Evolutionary conservation across 2,329 filamentous ascomycete species (phyloP).

Genomic region (Truncatella angustata): DNA sequence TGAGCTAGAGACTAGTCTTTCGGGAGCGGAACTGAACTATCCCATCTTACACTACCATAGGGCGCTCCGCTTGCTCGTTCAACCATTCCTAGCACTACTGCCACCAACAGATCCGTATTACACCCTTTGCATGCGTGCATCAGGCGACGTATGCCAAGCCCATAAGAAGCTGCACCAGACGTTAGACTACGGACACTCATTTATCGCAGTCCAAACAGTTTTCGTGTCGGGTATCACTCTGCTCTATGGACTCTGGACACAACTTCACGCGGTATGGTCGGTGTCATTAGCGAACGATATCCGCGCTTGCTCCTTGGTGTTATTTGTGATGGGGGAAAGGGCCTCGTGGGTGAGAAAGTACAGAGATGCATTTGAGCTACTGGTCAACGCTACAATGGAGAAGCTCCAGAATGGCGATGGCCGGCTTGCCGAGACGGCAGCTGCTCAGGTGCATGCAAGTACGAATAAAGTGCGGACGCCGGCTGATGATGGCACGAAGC

Average conservation of each 20-base stretch:
- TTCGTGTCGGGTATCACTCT: conserved; percentile 41
- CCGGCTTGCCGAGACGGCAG: conserved; percentile 4
- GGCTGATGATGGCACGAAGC: not conserved
- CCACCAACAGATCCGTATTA: conserved; percentile 45
- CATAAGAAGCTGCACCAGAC: conserved; percentile 41
- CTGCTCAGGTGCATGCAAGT: not conserved
- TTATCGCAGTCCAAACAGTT: conserved; percentile 40
- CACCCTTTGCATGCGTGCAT: conserved; percentile 37
- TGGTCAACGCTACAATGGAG: conserved; percentile 45
- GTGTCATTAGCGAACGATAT: conserved; percentile 47
- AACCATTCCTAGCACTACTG: conserved; percentile 47
- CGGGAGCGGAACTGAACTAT: conserved; percentile 41
- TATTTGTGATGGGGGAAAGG: conserved; percentile 49
- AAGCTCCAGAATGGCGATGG: conserved; percentile 37
- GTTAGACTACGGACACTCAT: conserved; percentile 38
- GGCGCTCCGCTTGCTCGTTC: conserved; percentile 46
- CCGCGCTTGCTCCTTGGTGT: conserved; percentile 44
- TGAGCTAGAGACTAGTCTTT: conserved; percentile 31
- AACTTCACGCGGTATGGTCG: conserved; percentile 44
- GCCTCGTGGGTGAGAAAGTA: conserved; percentile 46
- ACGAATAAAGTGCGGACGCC: not conserved
- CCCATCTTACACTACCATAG: conserved; percentile 49
- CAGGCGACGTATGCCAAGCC: conserved; percentile 39
- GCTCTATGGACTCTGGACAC: conserved; percentile 37
- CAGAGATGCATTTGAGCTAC: conserved; percentile 44